Evolutionary conservation across 441 rosid genomes (phyloP), one percentile per base, ranked within the genome.

Genomic region (California macrophylla): DNA sequence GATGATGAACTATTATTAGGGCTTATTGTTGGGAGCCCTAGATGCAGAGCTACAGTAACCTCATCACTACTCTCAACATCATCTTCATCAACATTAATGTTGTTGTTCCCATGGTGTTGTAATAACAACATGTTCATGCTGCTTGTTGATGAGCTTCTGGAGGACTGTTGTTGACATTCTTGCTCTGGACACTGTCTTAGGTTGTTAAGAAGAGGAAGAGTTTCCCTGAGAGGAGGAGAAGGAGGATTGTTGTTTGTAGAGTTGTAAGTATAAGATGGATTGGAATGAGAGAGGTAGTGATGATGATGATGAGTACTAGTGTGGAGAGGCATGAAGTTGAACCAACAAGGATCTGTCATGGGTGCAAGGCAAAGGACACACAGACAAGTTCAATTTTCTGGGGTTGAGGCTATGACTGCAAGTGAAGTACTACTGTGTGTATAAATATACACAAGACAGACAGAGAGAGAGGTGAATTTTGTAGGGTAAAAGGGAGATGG

Each of bases 31-130:
- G 96, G 97, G 66, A 93, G 83, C 73, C 98, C 98, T 83, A 93
- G 83, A 71, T 93, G 96, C 3, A 93, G 94, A 77, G 96, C 93
- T 71, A 91, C 96, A 9, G 91, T 86, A 62, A 87, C 92, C 67
- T 71, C 47, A 40, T 12, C 15, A 4, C 9, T 6, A 34, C 6
- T 7, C 6, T 34, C 40, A 45, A 2, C 40, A 3, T 34, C 40
- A 36, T 6, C 10, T 0, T 36, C 42, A 6, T 36, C 42, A 36
- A 1, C 66, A 20, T 20, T 78, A 76, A 6, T 76, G 83, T 42
- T 2, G 5, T 32, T 32, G 36, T 32, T 32, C 36, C 3, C 36
- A 32, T 32, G 36, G 2, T 32, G 36, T 4, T n/a, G n/a, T n/a
- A n/a, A n/a, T n/a, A n/a, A n/a, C n/a, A n/a, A n/a, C 34, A 30